phyloP scores from a whole-genome alignment of 169 alveolate species.

The Plasmodium relictum region DNA sequence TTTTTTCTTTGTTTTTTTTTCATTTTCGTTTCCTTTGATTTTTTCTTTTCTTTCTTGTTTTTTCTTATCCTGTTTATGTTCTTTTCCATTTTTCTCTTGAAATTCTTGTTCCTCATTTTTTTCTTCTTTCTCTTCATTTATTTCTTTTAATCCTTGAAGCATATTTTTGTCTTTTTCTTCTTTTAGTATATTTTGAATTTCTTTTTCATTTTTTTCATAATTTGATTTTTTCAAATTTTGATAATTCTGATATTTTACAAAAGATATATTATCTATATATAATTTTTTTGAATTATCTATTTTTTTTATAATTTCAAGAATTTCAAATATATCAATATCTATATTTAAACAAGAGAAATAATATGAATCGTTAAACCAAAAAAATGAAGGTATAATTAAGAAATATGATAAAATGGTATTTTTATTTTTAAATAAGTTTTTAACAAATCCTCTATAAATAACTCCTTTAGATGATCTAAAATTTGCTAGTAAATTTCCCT shows the following conservation, averaged over 20 bases:
- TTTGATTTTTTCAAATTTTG: constrained; percentile 4
- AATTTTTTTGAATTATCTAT: constrained; percentile 36
- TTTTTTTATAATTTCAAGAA: constrained; percentile 38
- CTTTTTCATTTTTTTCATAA: not conserved
- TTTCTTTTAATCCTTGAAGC: not conserved
- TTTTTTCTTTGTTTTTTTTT: constrained; percentile 2
- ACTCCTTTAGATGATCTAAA: constrained; percentile 38
- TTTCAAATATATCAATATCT: constrained; percentile 51
- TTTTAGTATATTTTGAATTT: not conserved
- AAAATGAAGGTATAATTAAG: constrained; percentile 41
- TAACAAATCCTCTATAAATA: constrained; percentile 30
- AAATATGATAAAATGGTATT: constrained; percentile 32
- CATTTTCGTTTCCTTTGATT: not conserved
- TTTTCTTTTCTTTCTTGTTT: not conserved
- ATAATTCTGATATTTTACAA: constrained; percentile 6
- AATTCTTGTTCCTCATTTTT: not conserved
- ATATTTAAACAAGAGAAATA: constrained; percentile 46
- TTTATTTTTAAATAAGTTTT: constrained; percentile 27
- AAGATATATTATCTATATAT: constrained; percentile 32
- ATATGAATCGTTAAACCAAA: constrained; percentile 47
- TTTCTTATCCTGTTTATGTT: not conserved
- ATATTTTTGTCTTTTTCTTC: not conserved
- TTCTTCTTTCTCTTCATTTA: not conserved
- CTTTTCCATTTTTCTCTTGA: not conserved
- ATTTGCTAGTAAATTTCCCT: constrained; percentile 26